These are phyloP conservation scores for Russula virescens DNA, from an alignment of 768 basidiomycete genomes.

Conservation along the genomic window DNA sequence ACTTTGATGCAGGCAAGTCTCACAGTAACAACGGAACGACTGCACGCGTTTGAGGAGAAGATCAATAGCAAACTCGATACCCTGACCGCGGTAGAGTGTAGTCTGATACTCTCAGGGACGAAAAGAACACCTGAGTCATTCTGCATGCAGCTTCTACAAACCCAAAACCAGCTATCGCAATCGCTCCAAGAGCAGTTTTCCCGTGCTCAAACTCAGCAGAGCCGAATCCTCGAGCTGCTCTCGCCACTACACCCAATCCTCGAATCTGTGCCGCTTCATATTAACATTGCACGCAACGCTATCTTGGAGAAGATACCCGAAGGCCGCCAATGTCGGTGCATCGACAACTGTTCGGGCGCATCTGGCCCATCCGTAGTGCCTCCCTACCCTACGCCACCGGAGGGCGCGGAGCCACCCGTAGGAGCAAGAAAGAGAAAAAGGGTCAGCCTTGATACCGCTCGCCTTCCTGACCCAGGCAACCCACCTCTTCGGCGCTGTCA, in stretches of 20 bases:
- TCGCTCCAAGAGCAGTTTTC: conserved; percentile 23
- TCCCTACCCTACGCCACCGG: background rate
- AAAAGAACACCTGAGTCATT: background rate
- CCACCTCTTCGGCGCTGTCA: background rate
- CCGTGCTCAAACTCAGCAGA: conserved; percentile 47
- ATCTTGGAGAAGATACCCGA: conserved; percentile 26
- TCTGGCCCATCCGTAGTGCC: background rate
- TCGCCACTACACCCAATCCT: conserved; percentile 56
- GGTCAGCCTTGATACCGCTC: background rate
- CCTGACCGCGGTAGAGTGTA: conserved; percentile 17
- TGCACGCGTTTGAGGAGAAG: conserved; percentile 28
- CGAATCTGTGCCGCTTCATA: conserved; percentile 52
- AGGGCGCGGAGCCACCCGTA: background rate
- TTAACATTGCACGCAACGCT: conserved; percentile 35
- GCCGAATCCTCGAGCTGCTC: conserved; percentile 47
- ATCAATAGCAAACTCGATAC: conserved; percentile 23
- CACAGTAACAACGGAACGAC: conserved; percentile 11
- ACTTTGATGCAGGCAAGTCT: conserved; percentile 23
- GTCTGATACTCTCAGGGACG: background rate
- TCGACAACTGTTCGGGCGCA: background rate
- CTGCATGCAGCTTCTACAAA: conserved; percentile 13
- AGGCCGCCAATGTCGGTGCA: conserved; percentile 3
- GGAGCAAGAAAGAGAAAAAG: conserved; percentile 11
- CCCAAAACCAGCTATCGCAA: conserved; percentile 8
- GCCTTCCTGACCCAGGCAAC: background rate